Evolutionary conservation across 2,329 filamentous ascomycete species (phyloP).

Genomic region (Epichloe baconii): DNA sequence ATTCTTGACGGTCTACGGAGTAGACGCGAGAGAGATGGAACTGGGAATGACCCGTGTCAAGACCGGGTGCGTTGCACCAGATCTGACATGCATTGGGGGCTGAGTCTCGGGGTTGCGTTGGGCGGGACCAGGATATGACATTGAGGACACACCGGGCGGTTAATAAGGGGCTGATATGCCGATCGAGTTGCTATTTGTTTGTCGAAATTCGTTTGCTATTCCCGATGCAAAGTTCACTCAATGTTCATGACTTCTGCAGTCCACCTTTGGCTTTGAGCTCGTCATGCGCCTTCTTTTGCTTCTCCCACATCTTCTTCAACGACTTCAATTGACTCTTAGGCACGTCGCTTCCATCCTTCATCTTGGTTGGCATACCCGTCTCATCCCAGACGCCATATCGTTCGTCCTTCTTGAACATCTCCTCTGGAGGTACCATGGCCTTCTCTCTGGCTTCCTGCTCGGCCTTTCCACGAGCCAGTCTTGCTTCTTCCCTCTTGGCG

Average conservation of each 20-base stretch:
- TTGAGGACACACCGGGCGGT: background rate
- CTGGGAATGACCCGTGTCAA: background rate
- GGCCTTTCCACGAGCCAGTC: conserved; percentile 33
- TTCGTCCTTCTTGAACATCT: conserved; percentile 44
- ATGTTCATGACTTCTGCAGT: background rate
- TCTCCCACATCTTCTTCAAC: conserved; percentile 78
- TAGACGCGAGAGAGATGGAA: too few relatives aligned
- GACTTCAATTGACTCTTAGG: conserved; percentile 72
- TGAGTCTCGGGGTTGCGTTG: background rate
- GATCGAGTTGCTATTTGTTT: too few relatives aligned
- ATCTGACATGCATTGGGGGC: background rate
- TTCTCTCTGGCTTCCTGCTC: conserved; percentile 44
- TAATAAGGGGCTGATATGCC: too few relatives aligned
- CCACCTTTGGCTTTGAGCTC: conserved; percentile 22
- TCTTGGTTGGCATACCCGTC: conserved; percentile 66
- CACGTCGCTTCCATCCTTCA: conserved; percentile 66
- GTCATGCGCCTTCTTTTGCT: conserved; percentile 75
- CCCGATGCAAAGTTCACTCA: too few relatives aligned
- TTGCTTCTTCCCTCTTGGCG: conserved; percentile 41
- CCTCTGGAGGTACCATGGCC: conserved; percentile 39
- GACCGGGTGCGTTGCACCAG: background rate
- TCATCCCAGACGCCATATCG: conserved; percentile 67
- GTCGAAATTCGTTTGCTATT: too few relatives aligned
- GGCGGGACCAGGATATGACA: background rate
- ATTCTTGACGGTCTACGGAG: too few relatives aligned